Evolutionary conservation across 495 filamentous ascomycete genomes (phyloP).

Genomic region (Penicillium silybi): DNA sequence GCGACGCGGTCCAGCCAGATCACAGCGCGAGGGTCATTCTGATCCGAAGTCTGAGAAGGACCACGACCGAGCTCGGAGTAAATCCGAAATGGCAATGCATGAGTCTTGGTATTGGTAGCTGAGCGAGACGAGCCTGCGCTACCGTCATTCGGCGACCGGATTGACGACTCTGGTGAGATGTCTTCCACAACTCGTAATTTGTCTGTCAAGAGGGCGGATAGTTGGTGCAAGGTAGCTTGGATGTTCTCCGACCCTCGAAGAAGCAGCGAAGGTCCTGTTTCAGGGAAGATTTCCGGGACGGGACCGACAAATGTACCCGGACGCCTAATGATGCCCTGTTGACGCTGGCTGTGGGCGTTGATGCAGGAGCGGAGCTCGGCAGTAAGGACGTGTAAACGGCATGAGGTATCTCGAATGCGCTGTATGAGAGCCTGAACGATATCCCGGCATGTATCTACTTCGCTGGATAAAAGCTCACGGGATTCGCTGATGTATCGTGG

Average conservation of each 20-base stretch:
- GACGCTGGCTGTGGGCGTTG: slow-evolving; percentile 19
- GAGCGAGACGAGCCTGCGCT: slow-evolving; percentile 5
- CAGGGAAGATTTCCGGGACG: slow-evolving; percentile 22
- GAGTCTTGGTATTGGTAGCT: not conserved
- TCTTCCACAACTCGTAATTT: slow-evolving; percentile 9
- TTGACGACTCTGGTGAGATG: slow-evolving; percentile 10
- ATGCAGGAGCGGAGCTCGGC: slow-evolving; percentile 22
- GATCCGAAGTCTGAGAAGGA: slow-evolving; percentile 20
- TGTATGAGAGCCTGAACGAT: slow-evolving; percentile 7
- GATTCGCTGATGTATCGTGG: slow-evolving; percentile 30
- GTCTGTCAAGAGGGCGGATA: slow-evolving; percentile 12
- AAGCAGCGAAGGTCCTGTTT: slow-evolving; percentile 27
- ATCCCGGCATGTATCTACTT: not conserved
- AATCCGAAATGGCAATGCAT: slow-evolving; percentile 24
- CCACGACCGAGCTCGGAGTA: slow-evolving; percentile 27
- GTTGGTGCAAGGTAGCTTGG: slow-evolving; percentile 10
- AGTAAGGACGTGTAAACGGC: slow-evolving; percentile 5
- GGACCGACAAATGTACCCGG: slow-evolving; percentile 22
- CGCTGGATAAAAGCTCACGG: slow-evolving; percentile 13
- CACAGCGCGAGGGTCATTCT: slow-evolving; percentile 19
- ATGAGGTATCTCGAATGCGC: slow-evolving; percentile 20
- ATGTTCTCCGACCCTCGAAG: slow-evolving; percentile 26
- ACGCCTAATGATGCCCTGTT: slow-evolving; percentile 24
- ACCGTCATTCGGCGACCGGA: slow-evolving; percentile 7
- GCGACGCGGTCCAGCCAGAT: slow-evolving; percentile 38